Evolutionary conservation across 2,329 filamentous ascomycete species (phyloP).

Genomic region (Magnaporthiopsis incrustans): DNA sequence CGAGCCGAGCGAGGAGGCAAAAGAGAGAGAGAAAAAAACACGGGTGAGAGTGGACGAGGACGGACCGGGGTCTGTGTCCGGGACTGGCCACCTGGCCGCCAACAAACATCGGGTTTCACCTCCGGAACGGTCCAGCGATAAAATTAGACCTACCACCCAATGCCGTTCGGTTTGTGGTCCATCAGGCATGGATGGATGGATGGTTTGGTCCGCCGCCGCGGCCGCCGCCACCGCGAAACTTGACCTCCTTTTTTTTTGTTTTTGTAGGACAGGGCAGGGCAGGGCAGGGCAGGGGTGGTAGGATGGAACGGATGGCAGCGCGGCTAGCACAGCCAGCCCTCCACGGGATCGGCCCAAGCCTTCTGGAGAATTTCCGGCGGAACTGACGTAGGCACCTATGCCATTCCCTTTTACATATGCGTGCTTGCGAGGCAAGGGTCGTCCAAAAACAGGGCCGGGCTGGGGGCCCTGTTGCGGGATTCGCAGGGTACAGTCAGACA

Average conservation of each 20-base stretch:
- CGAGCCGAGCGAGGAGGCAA: not conserved
- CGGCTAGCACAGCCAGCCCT: not conserved
- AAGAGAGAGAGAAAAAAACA: not conserved
- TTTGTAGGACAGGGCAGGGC: too few relatives aligned
- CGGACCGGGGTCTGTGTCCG: too few relatives aligned
- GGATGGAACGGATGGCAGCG: not conserved
- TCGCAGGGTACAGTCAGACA: not conserved
- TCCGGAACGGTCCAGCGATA: not conserved
- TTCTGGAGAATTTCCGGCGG: not conserved
- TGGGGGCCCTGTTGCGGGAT: not conserved
- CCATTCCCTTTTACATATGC: not conserved
- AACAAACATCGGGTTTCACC: not conserved
- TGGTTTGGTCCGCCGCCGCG: too few relatives aligned
- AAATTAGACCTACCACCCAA: not conserved
- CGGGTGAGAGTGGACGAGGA: not conserved
- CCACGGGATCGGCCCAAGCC: not conserved
- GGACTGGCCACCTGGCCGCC: too few relatives aligned
- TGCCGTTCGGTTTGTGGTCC: not conserved
- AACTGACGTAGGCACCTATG: not conserved
- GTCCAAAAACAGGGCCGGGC: not conserved
- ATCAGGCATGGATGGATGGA: too few relatives aligned
- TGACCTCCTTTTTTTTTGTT: not conserved
- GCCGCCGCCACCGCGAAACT: not conserved
- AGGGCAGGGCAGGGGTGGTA: too few relatives aligned
- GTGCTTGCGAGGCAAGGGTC: not conserved